These are phyloP conservation scores for Lecanosticta acicola DNA, from an alignment of 2,329 filamentous ascomycete species.

Conservation along the genomic window DNA sequence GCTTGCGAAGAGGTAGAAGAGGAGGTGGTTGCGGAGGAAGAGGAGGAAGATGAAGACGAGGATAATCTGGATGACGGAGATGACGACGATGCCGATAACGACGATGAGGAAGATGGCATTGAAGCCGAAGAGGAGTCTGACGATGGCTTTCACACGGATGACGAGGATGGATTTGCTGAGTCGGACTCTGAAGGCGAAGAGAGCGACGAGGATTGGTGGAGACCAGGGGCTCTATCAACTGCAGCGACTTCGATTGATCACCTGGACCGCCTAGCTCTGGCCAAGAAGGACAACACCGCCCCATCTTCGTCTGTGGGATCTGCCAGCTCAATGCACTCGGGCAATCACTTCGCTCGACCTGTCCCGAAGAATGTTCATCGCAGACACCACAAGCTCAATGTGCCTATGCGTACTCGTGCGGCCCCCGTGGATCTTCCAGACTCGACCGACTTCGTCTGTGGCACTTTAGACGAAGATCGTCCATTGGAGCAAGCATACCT, in stretches of 20 bases:
- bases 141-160: conserved; percentile 75
- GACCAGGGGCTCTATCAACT: conserved; percentile 49
- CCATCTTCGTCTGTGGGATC: conserved; percentile 54
- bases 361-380: conserved; percentile 11
- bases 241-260: conserved; percentile 52
- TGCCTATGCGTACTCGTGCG: conserved; percentile 37
- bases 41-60: conserved; percentile 36
- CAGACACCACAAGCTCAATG: conserved; percentile 10
- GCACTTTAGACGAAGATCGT: conserved; percentile 90
- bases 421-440: conserved; percentile 73
- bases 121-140: conserved; percentile 53
- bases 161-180: conserved; percentile 65
- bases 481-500: conserved; percentile 92
- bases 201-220: conserved; percentile 64
- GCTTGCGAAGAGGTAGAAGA: conserved; percentile 86
- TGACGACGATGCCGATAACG: conserved; percentile 50
- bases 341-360: conserved; percentile 10
- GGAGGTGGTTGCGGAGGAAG: conserved; percentile 68
- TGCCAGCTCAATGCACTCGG: conserved; percentile 32
- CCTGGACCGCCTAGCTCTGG: conserved; percentile 42
- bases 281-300: conserved; percentile 41
- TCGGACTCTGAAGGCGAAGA: conserved; percentile 64
- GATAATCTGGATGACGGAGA: conserved; percentile 46
- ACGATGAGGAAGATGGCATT: conserved; percentile 52
- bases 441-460: conserved; percentile 98